phyloP scores from a whole-genome alignment of 2,329 filamentous ascomycete genomes.

The Epichloe uncinata region DNA sequence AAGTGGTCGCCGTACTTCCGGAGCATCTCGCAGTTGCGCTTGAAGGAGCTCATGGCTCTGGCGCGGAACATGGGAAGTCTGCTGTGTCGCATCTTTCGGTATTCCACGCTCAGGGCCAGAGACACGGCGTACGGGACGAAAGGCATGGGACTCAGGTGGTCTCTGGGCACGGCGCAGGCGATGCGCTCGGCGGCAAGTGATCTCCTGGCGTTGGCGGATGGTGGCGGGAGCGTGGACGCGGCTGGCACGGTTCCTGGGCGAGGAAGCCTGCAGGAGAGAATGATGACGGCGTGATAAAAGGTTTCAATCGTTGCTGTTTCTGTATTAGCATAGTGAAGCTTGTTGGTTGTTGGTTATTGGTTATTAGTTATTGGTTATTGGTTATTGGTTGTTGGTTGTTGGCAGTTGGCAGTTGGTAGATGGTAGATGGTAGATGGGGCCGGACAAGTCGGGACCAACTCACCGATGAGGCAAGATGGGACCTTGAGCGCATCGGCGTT shows the following conservation, averaged over 20 bases:
- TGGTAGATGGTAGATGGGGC: neutral
- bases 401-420: too few relatives aligned
- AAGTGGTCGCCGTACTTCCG: slow-evolving; percentile 42
- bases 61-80: slow-evolving; percentile 44
- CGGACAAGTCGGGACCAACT: slow-evolving; percentile 8
- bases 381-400: too few relatives aligned
- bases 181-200: slow-evolving; percentile 46
- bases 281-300: slow-evolving; percentile 51
- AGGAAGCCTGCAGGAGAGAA: slow-evolving; percentile 45
- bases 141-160: slow-evolving; percentile 39
- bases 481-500: slow-evolving; percentile 38
- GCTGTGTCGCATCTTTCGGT: slow-evolving; percentile 50
- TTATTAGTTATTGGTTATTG: too few relatives aligned
- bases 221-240: slow-evolving; percentile 30
- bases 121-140: slow-evolving; percentile 50
- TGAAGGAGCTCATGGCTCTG: slow-evolving; percentile 41
- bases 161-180: slow-evolving; percentile 37
- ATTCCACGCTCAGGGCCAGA: slow-evolving; percentile 47
- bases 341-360: too few relatives aligned
- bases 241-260: slow-evolving; percentile 25
- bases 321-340: neutral
- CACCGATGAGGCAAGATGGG: slow-evolving; percentile 36
- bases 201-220: slow-evolving; percentile 40
- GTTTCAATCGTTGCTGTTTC: slow-evolving; percentile 43
- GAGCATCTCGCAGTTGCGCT: slow-evolving; percentile 39